phyloP scores from a whole-genome alignment of 2,329 filamentous ascomycete species.

The Aspergillus quadricinctus region DNA sequence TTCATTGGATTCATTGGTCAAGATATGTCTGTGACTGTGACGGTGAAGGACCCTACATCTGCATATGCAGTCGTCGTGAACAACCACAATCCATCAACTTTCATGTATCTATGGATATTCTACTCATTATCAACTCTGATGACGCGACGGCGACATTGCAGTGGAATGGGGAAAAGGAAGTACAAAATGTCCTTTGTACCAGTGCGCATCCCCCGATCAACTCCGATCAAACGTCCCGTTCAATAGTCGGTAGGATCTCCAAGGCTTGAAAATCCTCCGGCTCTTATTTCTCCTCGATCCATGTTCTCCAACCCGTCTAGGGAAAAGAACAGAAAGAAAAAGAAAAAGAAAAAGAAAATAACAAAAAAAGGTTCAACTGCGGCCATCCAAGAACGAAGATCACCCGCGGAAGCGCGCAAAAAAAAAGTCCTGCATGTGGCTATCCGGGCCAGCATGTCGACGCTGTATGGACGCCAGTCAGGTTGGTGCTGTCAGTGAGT shows the following conservation, averaged over 20 bases:
- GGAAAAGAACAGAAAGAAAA: neutral
- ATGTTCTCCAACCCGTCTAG: neutral
- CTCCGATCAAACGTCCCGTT: conserved; percentile 10
- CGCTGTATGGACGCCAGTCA: neutral
- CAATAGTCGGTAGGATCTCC: neutral
- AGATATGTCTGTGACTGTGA: neutral
- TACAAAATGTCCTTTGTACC: conserved; percentile 1
- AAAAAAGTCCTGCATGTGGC: neutral
- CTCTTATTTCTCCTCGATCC: neutral
- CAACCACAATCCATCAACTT: neutral
- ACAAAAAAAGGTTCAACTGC: neutral
- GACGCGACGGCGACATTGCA: neutral
- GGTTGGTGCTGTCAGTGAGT: neutral
- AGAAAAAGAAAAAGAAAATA: neutral
- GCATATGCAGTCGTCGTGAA: neutral
- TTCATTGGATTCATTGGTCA: neutral
- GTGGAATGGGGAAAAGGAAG: neutral
- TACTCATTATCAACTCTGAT: neutral
- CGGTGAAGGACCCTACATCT: neutral
- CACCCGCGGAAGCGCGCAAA: neutral
- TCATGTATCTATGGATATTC: neutral
- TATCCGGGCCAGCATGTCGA: neutral
- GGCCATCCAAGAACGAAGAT: neutral
- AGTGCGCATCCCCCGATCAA: conserved; percentile 7
- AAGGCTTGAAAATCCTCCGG: neutral